These are phyloP conservation scores for Dendrocalamus latiflorus DNA, from an alignment of 202 grass and related monocot species.

Conservation along the genomic window DNA sequence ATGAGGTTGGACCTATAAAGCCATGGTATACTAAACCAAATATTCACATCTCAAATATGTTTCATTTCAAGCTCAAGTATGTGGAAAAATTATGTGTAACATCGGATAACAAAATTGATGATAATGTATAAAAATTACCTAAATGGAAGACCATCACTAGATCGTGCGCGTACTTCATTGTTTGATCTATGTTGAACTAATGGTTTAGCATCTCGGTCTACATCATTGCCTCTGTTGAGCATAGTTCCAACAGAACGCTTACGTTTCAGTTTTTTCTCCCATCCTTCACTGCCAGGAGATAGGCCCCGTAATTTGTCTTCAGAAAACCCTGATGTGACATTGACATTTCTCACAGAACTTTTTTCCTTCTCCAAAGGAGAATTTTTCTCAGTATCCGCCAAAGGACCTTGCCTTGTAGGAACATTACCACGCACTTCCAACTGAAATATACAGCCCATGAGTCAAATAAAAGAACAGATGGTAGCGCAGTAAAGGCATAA, in stretches of 20 bases:
- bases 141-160: slow-evolving; percentile 48
- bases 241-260: slow-evolving; percentile 71
- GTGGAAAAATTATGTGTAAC: slow-evolving; percentile 2
- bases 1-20: not conserved
- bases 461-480: not conserved
- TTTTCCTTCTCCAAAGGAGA: slow-evolving; percentile 62
- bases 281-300: slow-evolving; percentile 56
- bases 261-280: slow-evolving; percentile 73
- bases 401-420: slow-evolving; percentile 47
- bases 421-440: slow-evolving; percentile 48
- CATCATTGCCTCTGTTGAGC: slow-evolving; percentile 53
- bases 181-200: slow-evolving; percentile 49
- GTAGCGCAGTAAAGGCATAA: not conserved
- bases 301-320: slow-evolving; percentile 62
- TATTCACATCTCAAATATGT: not conserved
- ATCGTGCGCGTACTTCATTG: slow-evolving; percentile 49
- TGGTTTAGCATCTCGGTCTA: slow-evolving; percentile 49
- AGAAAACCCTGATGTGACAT: slow-evolving; percentile 24
- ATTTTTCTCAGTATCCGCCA: slow-evolving; percentile 44
- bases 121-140: slow-evolving; percentile 31
- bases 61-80: slow-evolving; percentile 6
- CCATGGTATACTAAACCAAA: slow-evolving; percentile 8
- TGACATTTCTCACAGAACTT: slow-evolving; percentile 31
- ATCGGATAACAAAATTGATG: not conserved
- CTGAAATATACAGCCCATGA: slow-evolving; percentile 18